These are phyloP conservation scores for Epichloe baconii DNA, from an alignment of 2,329 filamentous ascomycete genomes.

Conservation along the genomic window DNA sequence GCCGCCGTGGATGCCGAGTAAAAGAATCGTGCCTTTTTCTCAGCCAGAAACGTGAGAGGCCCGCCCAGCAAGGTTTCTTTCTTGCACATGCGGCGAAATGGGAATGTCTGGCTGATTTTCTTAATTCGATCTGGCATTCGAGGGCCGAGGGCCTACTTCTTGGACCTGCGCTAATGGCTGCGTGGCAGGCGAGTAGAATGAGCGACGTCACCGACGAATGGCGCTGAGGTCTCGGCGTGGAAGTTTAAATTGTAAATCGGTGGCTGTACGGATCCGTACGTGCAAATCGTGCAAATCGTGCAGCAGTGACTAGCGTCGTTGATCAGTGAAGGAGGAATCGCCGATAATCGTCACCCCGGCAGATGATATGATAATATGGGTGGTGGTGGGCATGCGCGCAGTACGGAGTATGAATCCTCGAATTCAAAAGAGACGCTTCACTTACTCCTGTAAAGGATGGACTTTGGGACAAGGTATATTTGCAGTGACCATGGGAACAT, in stretches of 20 bases:
- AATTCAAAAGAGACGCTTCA: background rate
- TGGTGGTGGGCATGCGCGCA: too few species aligned
- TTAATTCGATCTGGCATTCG: background rate
- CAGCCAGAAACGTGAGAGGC: background rate
- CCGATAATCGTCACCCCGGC: background rate
- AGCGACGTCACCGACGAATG: background rate
- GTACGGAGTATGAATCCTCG: too few species aligned
- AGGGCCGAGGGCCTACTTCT: background rate
- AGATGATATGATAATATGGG: too few species aligned
- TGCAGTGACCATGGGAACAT: background rate
- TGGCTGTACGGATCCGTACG: background rate
- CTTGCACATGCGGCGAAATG: background rate
- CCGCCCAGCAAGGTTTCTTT: background rate
- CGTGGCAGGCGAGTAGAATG: background rate
- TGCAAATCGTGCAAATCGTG: background rate
- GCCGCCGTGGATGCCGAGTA: background rate
- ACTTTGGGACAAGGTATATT: background rate
- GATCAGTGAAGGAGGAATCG: background rate
- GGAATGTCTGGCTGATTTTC: background rate
- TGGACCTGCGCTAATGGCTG: background rate
- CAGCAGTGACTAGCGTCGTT: too few species aligned
- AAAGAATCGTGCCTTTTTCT: background rate
- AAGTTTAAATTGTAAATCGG: constrained; percentile 1
- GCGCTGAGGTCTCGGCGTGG: background rate
- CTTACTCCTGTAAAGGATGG: background rate